Base-by-base conservation (phyloP, 2,329 filamentous ascomycete species). In the Epichloe scottii region DNA sequence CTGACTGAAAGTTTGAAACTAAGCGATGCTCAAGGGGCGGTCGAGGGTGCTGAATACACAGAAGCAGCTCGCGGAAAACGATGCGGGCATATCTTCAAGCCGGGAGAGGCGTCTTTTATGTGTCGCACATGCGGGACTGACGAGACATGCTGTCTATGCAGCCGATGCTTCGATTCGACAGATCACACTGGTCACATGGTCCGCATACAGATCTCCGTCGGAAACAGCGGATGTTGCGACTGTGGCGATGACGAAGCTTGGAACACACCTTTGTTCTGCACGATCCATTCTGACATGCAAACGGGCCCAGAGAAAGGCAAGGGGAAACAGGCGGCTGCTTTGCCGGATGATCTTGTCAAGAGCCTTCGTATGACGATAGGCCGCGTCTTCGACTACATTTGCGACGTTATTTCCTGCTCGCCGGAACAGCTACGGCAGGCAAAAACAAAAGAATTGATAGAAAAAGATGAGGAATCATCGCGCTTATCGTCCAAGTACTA, bases 171-270 rank as follows among this genome's bases (percentile, higher is more conserved):
- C 65, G 89, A 97, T 63, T 82, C 89, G 26, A 97, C 91, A 39
- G 91, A 98, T 63, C 93, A 98, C 67, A 85, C 88, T 11, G 90
- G 85, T 12, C 93, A 98, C 68, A 87, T 89, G 71, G 90, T 97
- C 51, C 85, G 87, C 61, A 89, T 98, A 53, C 86, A 78, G 52
- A 82, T 95, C 45, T 95, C 89, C 1, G 81, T 86, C 2, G 91
- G 91, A 6, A 95, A 96, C 63, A 93, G 86, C 62, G 91, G 91
- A 43, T 97, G 94, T 71, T 98, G 93, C 68, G 93, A 98, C 68
- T 98, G 93, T 64, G 93, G 93, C 53, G 93, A 98, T 63, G 81
- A 85, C 19, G 94, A 98, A 68, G 94, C 93, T 11, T 98, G 94
- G 91, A 82, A 82, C 63, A 74, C 82, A 46, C 89, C 90, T 42